phyloP scores from a whole-genome alignment of 139 green algal genomes.

The Chlorella sorokiniana region DNA sequence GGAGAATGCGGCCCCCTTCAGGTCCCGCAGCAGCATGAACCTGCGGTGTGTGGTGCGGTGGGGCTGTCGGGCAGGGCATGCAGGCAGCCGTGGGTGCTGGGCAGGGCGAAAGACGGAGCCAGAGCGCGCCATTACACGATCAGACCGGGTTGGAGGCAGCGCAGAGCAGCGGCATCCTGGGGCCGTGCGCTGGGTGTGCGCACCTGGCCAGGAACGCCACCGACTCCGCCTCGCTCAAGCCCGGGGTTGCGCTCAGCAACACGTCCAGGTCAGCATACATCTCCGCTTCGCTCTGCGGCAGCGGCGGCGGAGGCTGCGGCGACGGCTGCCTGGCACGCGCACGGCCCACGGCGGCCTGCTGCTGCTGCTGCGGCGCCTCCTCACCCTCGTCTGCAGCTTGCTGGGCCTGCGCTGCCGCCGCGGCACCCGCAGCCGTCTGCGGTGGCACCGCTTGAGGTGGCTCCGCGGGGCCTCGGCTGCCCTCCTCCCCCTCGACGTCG shows the following conservation, averaged over 20 bases:
- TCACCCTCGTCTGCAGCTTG: not conserved
- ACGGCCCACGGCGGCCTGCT: not conserved
- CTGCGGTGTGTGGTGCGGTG: not conserved
- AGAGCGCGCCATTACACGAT: too few species aligned
- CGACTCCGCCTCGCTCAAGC: not conserved
- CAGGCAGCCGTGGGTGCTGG: too few species aligned
- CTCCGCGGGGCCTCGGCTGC: too few species aligned
- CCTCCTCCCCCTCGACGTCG: not conserved
- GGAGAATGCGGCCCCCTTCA: not conserved
- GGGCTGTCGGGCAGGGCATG: not conserved
- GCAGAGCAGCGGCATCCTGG: too few species aligned
- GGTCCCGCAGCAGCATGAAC: not conserved
- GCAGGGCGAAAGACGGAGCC: too few species aligned
- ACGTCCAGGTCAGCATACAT: not conserved
- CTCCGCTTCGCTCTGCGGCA: not conserved
- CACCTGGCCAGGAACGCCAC: slow-evolving; percentile 10
- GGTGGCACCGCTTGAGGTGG: too few species aligned
- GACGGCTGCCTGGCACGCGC: not conserved
- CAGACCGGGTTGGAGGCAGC: too few species aligned
- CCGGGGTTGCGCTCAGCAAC: not conserved
- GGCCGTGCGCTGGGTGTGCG: too few species aligned
- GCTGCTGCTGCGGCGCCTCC: not conserved
- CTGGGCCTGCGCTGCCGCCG: not conserved
- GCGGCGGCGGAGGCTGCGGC: not conserved
- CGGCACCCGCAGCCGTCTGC: too few species aligned